phyloP scores from a whole-genome alignment of 148 eudicot species.

The Talinum fruticosum region DNA sequence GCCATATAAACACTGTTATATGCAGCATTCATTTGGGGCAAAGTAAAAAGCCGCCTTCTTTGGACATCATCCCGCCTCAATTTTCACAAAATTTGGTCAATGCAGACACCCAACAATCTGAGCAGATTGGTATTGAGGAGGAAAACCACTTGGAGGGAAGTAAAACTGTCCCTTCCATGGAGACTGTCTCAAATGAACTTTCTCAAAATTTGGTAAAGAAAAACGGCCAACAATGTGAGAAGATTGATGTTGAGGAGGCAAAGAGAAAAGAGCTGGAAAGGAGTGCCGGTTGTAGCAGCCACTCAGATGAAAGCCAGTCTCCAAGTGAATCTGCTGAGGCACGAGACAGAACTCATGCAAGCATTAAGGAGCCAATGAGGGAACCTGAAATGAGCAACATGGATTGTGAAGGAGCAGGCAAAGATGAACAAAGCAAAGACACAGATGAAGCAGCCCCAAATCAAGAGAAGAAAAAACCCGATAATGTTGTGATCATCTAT shows the following conservation, averaged over 20 bases:
- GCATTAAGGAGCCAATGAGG: neutral
- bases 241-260: neutral
- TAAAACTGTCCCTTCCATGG: neutral
- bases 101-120: neutral
- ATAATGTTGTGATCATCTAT: neutral
- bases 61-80: neutral
- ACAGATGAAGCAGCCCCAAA: neutral
- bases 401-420: neutral
- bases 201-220: neutral
- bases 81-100: neutral
- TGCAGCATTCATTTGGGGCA: neutral
- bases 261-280: neutral
- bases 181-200: neutral
- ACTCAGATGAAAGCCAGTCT: neutral
- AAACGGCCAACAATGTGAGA: neutral
- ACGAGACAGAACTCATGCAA: neutral
- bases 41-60: neutral
- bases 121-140: neutral
- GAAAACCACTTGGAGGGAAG: neutral
- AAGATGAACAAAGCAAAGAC: neutral
- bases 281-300: neutral
- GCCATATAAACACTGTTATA: neutral
- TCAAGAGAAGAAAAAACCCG: neutral
- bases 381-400: neutral
- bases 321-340: neutral